These are phyloP conservation scores for Novymonas esmeraldas DNA, from an alignment of 208 protist genomes.

Conservation along the genomic window DNA sequence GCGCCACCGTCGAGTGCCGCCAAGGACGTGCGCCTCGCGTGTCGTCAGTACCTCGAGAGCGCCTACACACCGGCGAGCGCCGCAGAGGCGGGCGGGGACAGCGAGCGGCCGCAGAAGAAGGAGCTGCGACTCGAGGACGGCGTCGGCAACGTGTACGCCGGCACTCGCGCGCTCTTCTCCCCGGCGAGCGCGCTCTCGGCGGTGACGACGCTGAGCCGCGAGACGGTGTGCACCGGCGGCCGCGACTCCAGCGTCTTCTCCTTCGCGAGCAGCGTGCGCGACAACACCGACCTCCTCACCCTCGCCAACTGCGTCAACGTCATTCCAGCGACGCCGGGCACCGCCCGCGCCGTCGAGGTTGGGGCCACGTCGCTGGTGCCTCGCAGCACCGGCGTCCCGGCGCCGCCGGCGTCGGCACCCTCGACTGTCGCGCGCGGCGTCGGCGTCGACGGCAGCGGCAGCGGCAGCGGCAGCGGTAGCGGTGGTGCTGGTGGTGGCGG, in stretches of 20 bases:
- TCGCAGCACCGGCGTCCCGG: background rate
- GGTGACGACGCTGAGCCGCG: conserved; percentile 15
- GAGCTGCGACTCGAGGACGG: conserved; percentile 26
- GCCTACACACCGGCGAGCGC: conserved; percentile 10
- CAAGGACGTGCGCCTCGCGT: conserved; percentile 30
- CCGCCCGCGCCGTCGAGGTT: background rate
- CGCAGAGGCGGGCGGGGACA: conserved; percentile 8
- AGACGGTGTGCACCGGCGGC: conserved; percentile 21
- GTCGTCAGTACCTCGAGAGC: conserved; percentile 19
- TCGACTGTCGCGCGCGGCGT: background rate
- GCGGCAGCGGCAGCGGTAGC: background rate
- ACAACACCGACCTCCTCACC: background rate
- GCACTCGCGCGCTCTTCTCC: conserved; percentile 8
- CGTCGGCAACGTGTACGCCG: background rate
- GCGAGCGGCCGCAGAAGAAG: conserved; percentile 20
- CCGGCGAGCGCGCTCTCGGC: conserved; percentile 14
- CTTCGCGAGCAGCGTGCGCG: conserved; percentile 27
- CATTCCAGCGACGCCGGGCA: background rate
- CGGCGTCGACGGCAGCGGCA: background rate
- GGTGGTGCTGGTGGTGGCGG: background rate
- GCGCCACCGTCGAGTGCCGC: conserved; percentile 13
- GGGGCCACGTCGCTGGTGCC: background rate
- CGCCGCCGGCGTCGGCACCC: background rate
- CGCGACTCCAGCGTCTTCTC: conserved; percentile 34
- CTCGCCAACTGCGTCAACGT: background rate